Conservation (phyloP, 2,329 filamentous ascomycete genomes). For the Beauveria caledonica region DNA sequence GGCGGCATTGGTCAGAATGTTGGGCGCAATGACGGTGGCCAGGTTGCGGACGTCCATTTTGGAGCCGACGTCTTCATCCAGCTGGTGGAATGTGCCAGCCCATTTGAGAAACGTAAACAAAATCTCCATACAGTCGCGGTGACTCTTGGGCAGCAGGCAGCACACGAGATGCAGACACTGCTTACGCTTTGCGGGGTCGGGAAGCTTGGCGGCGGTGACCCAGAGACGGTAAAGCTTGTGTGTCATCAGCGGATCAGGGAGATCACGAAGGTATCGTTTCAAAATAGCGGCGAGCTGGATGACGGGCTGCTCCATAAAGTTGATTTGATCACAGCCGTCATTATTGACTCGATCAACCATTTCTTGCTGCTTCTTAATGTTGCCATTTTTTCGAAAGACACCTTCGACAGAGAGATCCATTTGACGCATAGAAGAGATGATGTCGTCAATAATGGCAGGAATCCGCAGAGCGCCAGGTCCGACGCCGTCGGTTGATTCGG, state of each 20-base stretch:
- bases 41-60: slow-evolving; percentile 99
- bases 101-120: slow-evolving; percentile 94
- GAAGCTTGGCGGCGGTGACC: slow-evolving; percentile 81
- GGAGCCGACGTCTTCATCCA: slow-evolving; percentile 92
- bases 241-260: slow-evolving; percentile 90
- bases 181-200: slow-evolving; percentile 71
- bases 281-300: slow-evolving; percentile 89
- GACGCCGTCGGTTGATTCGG: slow-evolving; percentile 95
- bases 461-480: slow-evolving; percentile 85
- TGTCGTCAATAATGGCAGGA: slow-evolving; percentile 89
- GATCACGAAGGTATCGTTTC: slow-evolving; percentile 89
- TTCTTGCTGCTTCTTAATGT: slow-evolving; percentile 88
- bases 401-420: slow-evolving; percentile 99
- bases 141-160: slow-evolving; percentile 84
- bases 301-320: slow-evolving; percentile 80
- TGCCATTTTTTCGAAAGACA: slow-evolving; percentile 98
- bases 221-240: slow-evolving; percentile 90
- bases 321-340: slow-evolving; percentile 75
- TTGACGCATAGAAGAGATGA: slow-evolving; percentile 88
- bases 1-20: slow-evolving; percentile 70
- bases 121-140: slow-evolving; percentile 91
- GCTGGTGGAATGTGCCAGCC: slow-evolving; percentile 93
- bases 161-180: slow-evolving; percentile 84
- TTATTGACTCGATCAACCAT: slow-evolving; percentile 79
- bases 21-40: slow-evolving; percentile 93